phyloP scores from a whole-genome alignment of 2,329 filamentous ascomycete species.

The Paracorniculantispora psalliotae region DNA sequence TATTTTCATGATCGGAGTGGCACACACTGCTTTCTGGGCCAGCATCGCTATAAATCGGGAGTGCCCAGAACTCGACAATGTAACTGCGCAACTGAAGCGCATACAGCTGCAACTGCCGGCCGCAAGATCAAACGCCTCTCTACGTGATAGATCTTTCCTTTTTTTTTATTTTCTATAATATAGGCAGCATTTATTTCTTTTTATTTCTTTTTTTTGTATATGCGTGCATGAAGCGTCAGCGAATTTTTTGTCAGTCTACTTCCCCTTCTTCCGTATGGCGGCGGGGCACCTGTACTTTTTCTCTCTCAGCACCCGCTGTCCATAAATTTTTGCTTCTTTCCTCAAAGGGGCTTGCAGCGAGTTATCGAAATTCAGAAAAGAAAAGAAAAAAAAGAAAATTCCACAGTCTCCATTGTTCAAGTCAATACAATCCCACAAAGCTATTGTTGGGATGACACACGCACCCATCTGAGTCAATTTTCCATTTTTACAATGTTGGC shows the following conservation, averaged over 20 bases:
- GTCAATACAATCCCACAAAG: neutral
- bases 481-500: neutral
- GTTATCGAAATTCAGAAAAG: neutral
- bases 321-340: neutral
- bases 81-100: too few species aligned
- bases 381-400: neutral
- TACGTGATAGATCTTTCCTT: too few species aligned
- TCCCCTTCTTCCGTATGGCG: neutral
- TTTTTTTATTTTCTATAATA: too few species aligned
- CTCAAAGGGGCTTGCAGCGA: neutral
- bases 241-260: neutral
- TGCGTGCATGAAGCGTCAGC: too few species aligned
- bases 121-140: too few species aligned
- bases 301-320: neutral
- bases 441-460: neutral
- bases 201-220: too few species aligned
- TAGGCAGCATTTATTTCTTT: too few species aligned
- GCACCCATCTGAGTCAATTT: constrained; percentile 3
- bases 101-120: too few species aligned
- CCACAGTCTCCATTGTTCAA: neutral
- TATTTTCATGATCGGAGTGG: too few species aligned
- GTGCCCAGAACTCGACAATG: too few species aligned
- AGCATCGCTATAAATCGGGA: too few species aligned
- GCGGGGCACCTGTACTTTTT: neutral
- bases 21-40: too few species aligned